Conservation (phyloP, 2,329 filamentous ascomycete genomes). For the Curvularia sp. region DNA sequence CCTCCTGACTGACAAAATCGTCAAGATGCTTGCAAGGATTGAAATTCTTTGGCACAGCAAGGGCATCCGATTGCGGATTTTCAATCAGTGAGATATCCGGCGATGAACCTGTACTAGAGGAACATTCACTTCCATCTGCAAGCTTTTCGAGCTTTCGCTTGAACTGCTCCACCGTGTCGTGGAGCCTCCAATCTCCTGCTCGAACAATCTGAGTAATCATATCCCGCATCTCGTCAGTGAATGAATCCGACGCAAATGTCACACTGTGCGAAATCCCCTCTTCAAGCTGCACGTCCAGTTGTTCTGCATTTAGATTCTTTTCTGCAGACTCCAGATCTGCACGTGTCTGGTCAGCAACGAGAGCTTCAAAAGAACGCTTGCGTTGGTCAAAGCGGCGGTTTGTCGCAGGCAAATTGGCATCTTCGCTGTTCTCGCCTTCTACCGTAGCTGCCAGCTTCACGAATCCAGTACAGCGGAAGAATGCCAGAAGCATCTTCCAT, state of each 20-base stretch:
- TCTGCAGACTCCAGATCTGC: not conserved
- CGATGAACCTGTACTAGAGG: not conserved
- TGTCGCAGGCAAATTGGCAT: not conserved
- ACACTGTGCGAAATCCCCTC: not conserved
- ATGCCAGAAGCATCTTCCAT: conserved; percentile 21
- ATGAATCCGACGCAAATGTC: not conserved
- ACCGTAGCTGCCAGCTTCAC: not conserved
- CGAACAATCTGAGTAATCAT: not conserved
- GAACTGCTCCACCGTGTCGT: not conserved
- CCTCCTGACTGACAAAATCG: not conserved
- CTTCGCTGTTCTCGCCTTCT: not conserved
- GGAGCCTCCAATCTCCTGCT: not conserved
- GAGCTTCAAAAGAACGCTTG: not conserved
- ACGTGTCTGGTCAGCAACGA: not conserved
- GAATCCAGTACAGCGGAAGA: conserved; percentile 16
- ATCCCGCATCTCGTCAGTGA: not conserved
- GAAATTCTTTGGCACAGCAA: not conserved
- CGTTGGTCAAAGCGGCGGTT: conserved; percentile 17
- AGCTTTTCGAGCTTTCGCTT: not conserved
- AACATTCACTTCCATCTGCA: not conserved
- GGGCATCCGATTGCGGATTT: not conserved
- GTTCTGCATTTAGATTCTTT: not conserved
- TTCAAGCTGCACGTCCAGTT: not conserved
- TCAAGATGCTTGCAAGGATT: not conserved
- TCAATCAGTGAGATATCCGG: not conserved